Conservation (phyloP, 1,284 basidiomycete genomes). For the Malassezia equina region DNA sequence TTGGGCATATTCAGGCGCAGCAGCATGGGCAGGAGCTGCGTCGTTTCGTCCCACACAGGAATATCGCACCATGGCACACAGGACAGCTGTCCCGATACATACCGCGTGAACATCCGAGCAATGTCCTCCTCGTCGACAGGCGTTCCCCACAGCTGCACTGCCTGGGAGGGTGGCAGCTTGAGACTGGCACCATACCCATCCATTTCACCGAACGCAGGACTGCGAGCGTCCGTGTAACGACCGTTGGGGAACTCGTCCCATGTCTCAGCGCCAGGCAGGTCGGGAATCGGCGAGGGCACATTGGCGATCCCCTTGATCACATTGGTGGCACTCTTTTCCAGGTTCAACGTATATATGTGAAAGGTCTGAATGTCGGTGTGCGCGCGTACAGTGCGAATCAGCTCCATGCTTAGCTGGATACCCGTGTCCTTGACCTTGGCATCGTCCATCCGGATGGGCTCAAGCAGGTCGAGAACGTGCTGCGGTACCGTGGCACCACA, state of each 20-base stretch:
- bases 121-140: slow-evolving; percentile 65
- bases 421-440: slow-evolving; percentile 83
- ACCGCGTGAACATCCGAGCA: slow-evolving; percentile 65
- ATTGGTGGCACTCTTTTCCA: slow-evolving; percentile 88
- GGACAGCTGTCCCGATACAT: slow-evolving; percentile 60
- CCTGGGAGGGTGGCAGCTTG: slow-evolving; percentile 54
- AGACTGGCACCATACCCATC: slow-evolving; percentile 46
- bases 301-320: slow-evolving; percentile 55
- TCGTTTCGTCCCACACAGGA: slow-evolving; percentile 74
- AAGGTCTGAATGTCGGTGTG: slow-evolving; percentile 66
- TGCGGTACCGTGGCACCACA: slow-evolving; percentile 72
- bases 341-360: slow-evolving; percentile 92
- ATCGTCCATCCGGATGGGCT: slow-evolving; percentile 66
- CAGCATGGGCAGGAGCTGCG: slow-evolving; percentile 67
- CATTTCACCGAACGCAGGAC: slow-evolving; percentile 44
- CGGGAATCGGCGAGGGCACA: slow-evolving; percentile 1
- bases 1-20: slow-evolving; percentile 57
- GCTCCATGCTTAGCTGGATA: slow-evolving; percentile 54
- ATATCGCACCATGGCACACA: slow-evolving; percentile 82
- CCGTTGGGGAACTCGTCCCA: slow-evolving; percentile 48
- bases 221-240: slow-evolving; percentile 42
- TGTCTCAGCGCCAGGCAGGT: slow-evolving; percentile 13
- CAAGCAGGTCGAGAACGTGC: slow-evolving; percentile 60
- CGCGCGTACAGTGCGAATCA: slow-evolving; percentile 57
- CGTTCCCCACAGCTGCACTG: slow-evolving; percentile 67